Conservation (phyloP, 352 stramenopile species). For the Phytophthora syringae region DNA sequence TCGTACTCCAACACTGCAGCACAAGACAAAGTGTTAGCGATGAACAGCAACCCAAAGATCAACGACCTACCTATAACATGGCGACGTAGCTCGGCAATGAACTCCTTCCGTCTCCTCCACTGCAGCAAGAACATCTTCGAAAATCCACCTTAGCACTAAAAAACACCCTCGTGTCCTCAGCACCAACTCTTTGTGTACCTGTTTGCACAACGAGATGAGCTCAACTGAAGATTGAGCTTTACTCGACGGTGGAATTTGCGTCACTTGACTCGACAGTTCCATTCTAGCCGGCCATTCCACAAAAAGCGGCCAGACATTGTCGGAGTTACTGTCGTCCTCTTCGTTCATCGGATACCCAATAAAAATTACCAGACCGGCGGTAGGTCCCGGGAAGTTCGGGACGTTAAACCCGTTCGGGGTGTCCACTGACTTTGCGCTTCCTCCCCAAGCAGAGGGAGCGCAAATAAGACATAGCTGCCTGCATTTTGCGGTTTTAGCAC, state of each 20-base stretch:
- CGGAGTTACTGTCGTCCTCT: constrained; percentile 1
- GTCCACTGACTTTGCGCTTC: constrained; percentile 22
- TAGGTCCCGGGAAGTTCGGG: constrained; percentile 27
- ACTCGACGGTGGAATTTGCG: constrained; percentile 32
- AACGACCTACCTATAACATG: constrained; percentile 51
- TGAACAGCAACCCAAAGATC: too few species aligned
- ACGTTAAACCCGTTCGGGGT: constrained; percentile 35
- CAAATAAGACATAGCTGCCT: constrained; percentile 33
- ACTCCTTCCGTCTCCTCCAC: constrained; percentile 48
- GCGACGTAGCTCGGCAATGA: constrained; percentile 40
- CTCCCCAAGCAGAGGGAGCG: constrained; percentile 41
- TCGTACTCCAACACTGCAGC: constrained; percentile 58
- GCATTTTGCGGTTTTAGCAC: constrained; percentile 11
- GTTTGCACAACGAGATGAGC: neutral
- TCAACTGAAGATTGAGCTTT: constrained; percentile 6
- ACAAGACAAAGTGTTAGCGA: constrained; percentile 1
- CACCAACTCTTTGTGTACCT: too few species aligned
- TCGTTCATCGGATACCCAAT: constrained; percentile 34
- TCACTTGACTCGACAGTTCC: constrained; percentile 49
- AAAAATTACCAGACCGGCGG: constrained; percentile 23
- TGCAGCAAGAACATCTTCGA: constrained; percentile 48
- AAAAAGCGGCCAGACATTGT: constrained; percentile 24
- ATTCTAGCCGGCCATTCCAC: constrained; percentile 45
- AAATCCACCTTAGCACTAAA: neutral
- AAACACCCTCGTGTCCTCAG: too few species aligned